Base-by-base conservation (phyloP, 805 yeast species). In the Nakazawaea laoshanensis region DNA sequence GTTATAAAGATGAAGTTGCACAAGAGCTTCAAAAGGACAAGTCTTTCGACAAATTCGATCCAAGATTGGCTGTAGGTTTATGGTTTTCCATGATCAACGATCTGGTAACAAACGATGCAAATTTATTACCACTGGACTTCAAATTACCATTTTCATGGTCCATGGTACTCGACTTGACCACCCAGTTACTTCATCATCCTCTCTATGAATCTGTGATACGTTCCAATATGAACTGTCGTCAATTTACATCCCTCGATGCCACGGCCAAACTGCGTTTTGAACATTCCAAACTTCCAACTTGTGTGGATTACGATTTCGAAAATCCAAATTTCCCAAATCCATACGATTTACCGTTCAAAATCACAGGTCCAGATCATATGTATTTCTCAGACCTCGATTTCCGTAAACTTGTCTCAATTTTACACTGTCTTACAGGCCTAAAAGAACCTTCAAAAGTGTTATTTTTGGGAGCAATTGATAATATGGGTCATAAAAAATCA, bases 61-160 rank as follows among this genome's bases (percentile, higher is more conserved):
- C 48, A 4, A 32, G 50, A 12, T 31, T 45, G 16, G 36, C 43
- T 4, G 30, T 44, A 0, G 42, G 48, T 1, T 23, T 48, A 19
- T 42, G 45, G 40, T 24, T 43, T n/a, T n/a, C n/a, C n/a, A n/a
- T 30, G 29, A 27, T 22, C 15, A 10, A 30, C 7, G 18, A 26
- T 18, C 7, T 35, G 12, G 21, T 5, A 5, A 17, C 18, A 21
- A 11, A 19, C 19, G 23, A 7, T 17, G 7, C n/a, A 5, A 26
- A 19, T 7, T 12, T 11, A 10, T 16, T 35, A 10, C 28, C 30
- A 3, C 10, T 7, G 16, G 33, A 35, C 21, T 35, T 35, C 29
- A 21, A 21, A 17, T 23, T 35, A 23, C 38, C 38, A 3, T 35
- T 35, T 21, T 30, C 30, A 12, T 35, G 38, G 38, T 34, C 26